A percentile compares a stretch with the other conserved stretches of the same genome.
These are phyloP conservation scores for Sporothrix variecibatus DNA, from an alignment of 2,329 filamentous ascomycete species.

Conservation along the genomic window DNA sequence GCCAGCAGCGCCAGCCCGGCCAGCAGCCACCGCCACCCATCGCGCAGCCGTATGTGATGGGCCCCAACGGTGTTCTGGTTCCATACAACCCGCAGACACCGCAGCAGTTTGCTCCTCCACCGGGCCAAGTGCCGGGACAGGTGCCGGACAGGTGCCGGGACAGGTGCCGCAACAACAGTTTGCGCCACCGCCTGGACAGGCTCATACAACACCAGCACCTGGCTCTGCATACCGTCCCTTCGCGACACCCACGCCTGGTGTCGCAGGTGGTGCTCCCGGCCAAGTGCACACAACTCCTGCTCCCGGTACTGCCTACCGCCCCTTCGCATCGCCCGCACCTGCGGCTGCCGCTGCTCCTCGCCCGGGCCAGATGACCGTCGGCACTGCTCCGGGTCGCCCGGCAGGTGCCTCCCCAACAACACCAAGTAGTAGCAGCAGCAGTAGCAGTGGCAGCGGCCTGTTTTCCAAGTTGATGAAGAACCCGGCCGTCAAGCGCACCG, in stretches of 20 bases:
- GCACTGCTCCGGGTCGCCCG: background rate
- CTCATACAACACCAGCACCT: background rate
- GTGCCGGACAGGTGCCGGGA: background rate
- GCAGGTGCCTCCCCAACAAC: background rate
- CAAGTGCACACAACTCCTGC: background rate
- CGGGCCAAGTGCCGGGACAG: background rate
- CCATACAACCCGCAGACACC: background rate
- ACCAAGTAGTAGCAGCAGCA: background rate
- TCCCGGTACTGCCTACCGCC: background rate
- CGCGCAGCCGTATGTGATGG: background rate
- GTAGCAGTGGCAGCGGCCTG: background rate
- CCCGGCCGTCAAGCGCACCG: constrained; percentile 29
- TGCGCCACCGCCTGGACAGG: background rate
- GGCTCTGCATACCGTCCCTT: background rate
- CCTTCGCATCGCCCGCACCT: background rate
- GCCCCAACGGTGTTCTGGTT: constrained; percentile 3
- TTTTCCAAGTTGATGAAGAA: constrained; percentile 31
- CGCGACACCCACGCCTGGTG: background rate
- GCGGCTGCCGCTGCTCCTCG: background rate
- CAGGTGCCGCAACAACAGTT: background rate
- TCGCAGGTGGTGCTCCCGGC: no score
- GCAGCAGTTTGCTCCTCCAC: background rate
- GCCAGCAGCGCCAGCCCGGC: background rate
- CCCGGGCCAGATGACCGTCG: constrained; percentile 6
- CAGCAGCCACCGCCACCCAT: background rate